Percentiles rank a stretch among this genome's conserved stretches.
These are phyloP conservation scores for Sporobolomyces roseus DNA, from an alignment of 768 basidiomycete genomes.

Conservation along the genomic window DNA sequence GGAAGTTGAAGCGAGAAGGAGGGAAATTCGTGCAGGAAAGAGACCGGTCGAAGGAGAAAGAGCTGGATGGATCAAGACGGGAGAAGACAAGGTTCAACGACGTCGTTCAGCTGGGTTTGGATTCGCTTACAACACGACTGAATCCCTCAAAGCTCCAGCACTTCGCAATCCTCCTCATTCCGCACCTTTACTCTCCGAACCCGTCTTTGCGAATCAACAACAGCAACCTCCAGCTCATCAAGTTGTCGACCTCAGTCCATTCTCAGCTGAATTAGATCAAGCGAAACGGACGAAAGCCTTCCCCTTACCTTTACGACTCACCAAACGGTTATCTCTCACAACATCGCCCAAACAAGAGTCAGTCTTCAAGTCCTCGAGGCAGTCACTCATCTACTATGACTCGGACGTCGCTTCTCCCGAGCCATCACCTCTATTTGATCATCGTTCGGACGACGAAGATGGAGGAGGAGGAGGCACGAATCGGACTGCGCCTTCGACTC, in stretches of 20 bases:
- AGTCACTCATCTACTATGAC: slow-evolving; percentile 7
- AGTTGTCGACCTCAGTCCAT: slow-evolving; percentile 11
- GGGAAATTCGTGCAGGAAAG: slow-evolving; percentile 17
- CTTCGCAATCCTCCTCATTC: slow-evolving; percentile 15
- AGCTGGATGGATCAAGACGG: background rate
- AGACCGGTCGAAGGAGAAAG: slow-evolving; percentile 30
- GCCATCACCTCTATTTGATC: slow-evolving; percentile 32
- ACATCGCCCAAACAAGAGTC: slow-evolving; percentile 7
- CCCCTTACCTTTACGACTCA: slow-evolving; percentile 31
- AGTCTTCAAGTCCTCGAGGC: background rate
- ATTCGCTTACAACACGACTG: slow-evolving; percentile 29
- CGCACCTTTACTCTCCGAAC: slow-evolving; percentile 6
- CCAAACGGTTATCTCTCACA: background rate
- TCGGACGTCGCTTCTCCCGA: slow-evolving; percentile 27
- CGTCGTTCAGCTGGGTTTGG: slow-evolving; percentile 12
- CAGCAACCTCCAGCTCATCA: background rate
- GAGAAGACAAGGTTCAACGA: background rate
- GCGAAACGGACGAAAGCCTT: slow-evolving; percentile 11
- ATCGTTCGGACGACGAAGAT: slow-evolving; percentile 2
- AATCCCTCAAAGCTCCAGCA: background rate
- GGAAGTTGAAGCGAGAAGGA: background rate
- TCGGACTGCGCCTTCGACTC: slow-evolving; percentile 32
- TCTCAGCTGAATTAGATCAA: background rate
- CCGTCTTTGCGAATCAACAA: slow-evolving; percentile 22
- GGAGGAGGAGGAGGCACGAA: slow-evolving; percentile 2